phyloP scores from a whole-genome alignment of 2,329 filamentous ascomycete genomes.

The Acrocalymma vagum region DNA sequence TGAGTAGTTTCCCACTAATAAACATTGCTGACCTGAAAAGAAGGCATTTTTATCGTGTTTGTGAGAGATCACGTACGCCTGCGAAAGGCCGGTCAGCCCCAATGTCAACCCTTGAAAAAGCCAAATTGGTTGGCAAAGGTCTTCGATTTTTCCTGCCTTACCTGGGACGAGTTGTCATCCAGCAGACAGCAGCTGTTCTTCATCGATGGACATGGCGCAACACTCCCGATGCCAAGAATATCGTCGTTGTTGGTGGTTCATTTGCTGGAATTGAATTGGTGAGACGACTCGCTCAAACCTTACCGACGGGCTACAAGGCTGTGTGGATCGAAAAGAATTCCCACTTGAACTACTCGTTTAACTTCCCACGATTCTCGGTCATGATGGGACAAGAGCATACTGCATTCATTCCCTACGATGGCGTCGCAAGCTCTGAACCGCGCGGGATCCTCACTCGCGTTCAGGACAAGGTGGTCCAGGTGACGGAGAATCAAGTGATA shows the following conservation, averaged over 20 bases:
- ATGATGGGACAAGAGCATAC: conserved; percentile 64
- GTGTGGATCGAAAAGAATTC: conserved; percentile 67
- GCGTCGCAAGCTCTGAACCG: conserved; percentile 42
- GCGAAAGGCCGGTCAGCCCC: no score
- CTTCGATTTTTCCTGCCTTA: not conserved
- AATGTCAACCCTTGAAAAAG: not conserved
- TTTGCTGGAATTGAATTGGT: conserved; percentile 1
- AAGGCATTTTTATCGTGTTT: no score
- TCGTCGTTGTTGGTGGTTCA: conserved; percentile 5
- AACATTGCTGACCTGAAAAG: no score
- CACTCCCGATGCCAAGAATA: conserved; percentile 2
- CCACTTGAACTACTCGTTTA: conserved; percentile 70
- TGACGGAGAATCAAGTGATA: conserved; percentile 50
- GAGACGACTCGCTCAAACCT: not conserved
- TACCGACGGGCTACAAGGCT: conserved; percentile 55
- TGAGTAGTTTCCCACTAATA: no score
- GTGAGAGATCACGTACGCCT: no score
- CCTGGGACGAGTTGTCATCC: not conserved
- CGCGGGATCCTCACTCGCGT: conserved; percentile 51
- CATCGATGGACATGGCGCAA: not conserved
- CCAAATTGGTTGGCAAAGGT: not conserved
- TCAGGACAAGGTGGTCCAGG: conserved; percentile 50
- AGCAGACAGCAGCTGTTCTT: not conserved
- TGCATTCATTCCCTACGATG: conserved; percentile 68
- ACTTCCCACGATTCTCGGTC: conserved; percentile 67